These are phyloP conservation scores for Viola pubescens DNA, from an alignment of 441 rosid genomes.

Conservation along the genomic window DNA sequence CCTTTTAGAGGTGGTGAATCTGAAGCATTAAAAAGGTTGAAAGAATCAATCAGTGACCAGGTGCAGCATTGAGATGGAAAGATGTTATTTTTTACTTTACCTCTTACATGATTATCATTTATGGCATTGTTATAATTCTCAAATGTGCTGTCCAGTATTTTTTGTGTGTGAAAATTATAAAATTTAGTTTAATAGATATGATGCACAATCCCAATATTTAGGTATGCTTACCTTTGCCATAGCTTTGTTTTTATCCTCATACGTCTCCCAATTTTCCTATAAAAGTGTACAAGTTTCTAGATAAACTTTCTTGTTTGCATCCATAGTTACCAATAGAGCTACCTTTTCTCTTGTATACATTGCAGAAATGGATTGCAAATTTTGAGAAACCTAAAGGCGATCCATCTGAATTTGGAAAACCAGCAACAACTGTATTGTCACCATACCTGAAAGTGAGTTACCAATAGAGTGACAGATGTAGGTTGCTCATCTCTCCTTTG, in stretches of 20 bases:
- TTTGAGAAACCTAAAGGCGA: constrained; percentile 98
- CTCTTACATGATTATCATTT: too few relatives aligned
- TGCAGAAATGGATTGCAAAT: constrained; percentile 86
- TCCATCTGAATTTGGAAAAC: constrained; percentile 74
- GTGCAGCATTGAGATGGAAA: constrained; percentile 20
- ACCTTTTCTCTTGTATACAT: constrained; percentile 7
- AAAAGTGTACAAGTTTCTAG: not conserved
- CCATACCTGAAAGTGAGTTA: constrained; percentile 89
- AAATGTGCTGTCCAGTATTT: too few relatives aligned
- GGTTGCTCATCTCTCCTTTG: not conserved
- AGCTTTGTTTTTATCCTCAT: too few relatives aligned
- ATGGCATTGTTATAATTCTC: too few relatives aligned
- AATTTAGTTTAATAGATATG: too few relatives aligned
- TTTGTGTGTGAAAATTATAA: too few relatives aligned
- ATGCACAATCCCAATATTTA: too few relatives aligned
- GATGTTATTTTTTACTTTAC: not conserved
- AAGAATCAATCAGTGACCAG: constrained; percentile 53
- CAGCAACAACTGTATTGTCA: constrained; percentile 85
- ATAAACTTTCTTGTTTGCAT: not conserved
- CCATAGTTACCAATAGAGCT: not conserved
- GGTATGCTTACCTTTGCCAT: too few relatives aligned
- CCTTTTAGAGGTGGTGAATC: constrained; percentile 93
- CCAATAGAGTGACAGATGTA: not conserved
- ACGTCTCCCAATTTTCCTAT: too few relatives aligned
- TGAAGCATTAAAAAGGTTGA: constrained; percentile 61